A percentile compares a stretch with the other conserved stretches of the same genome.
phyloP scores from a whole-genome alignment of 805 yeast species.

The Nematodospora valgi region DNA sequence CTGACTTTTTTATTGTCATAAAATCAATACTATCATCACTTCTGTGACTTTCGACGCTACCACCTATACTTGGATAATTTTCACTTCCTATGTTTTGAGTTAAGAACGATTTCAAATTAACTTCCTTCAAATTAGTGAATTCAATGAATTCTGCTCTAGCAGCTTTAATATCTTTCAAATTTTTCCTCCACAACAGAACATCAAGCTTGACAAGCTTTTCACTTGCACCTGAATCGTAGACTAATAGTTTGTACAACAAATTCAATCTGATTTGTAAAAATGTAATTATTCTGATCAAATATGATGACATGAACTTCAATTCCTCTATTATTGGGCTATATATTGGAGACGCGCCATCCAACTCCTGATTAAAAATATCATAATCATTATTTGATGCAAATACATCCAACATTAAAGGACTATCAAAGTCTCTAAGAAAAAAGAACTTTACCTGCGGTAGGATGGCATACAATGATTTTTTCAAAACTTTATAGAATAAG shows the following conservation, averaged over 20 bases:
- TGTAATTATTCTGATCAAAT: constrained; percentile 28
- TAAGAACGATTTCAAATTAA: constrained; percentile 13
- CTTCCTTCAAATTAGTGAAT: constrained; percentile 20
- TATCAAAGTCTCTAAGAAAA: constrained; percentile 38
- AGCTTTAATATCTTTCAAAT: constrained; percentile 22
- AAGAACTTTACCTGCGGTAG: constrained; percentile 40
- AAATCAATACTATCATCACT: constrained; percentile 12
- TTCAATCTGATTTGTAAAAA: constrained; percentile 27
- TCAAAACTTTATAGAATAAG: constrained; percentile 29
- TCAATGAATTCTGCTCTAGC: constrained; percentile 19
- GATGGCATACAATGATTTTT: constrained; percentile 31
- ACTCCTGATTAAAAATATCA: constrained; percentile 18
- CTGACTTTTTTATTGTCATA: constrained; percentile 10
- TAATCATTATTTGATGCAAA: constrained; percentile 20
- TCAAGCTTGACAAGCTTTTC: constrained; percentile 22
- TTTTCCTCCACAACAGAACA: constrained; percentile 24
- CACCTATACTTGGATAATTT: constrained; percentile 13
- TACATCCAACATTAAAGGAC: constrained; percentile 38
- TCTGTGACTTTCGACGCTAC: background rate
- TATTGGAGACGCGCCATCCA: constrained; percentile 15
- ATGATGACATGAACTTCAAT: constrained; percentile 22
- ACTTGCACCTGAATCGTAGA: constrained; percentile 20
- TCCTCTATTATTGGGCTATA: constrained; percentile 12
- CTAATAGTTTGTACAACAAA: constrained; percentile 26
- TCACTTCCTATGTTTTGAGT: constrained; percentile 11